A percentile compares a stretch with the other conserved stretches of the same genome.
phyloP scores from a whole-genome alignment of 2,329 filamentous ascomycete species.

The Orbilia blumenaviensis region DNA sequence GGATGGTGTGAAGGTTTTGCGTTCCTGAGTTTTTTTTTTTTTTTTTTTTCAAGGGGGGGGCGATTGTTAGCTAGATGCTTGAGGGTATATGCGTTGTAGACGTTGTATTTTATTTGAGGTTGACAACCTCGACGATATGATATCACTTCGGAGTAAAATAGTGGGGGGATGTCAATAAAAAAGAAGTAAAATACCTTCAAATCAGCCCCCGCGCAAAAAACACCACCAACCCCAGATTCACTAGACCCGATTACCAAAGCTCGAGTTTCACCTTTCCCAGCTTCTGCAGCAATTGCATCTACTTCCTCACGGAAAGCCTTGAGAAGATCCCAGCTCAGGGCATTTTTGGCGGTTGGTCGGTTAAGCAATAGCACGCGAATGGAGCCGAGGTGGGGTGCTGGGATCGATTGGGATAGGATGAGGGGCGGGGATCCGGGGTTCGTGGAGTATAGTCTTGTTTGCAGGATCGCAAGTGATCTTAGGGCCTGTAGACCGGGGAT shows the following conservation, averaged over 20 bases:
- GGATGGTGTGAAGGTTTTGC: conserved; percentile 54
- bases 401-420: conserved; percentile 63
- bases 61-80: not conserved
- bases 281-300: conserved; percentile 72
- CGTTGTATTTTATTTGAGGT: not conserved
- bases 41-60: not conserved
- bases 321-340: conserved; percentile 82
- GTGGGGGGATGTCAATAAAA: not conserved
- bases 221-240: conserved; percentile 67
- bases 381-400: conserved; percentile 80
- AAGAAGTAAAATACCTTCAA: conserved; percentile 68
- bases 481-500: not conserved
- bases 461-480: not conserved
- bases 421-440: conserved; percentile 9
- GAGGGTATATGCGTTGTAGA: conserved; percentile 5
- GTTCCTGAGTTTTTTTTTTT: conserved; percentile 49
- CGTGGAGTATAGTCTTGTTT: conserved; percentile 39
- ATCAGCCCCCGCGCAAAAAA: conserved; percentile 94
- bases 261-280: conserved; percentile 70
- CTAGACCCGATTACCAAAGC: conserved; percentile 85
- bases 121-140: no score
- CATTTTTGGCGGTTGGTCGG: conserved; percentile 84
- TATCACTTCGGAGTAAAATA: not conserved
- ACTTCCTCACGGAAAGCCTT: conserved; percentile 76
- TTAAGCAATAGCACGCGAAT: conserved; percentile 91